Evolutionary conservation across 768 basidiomycete species (phyloP), one percentile per base, ranked within the genome.

Genomic region (Lentinula raphanica): DNA sequence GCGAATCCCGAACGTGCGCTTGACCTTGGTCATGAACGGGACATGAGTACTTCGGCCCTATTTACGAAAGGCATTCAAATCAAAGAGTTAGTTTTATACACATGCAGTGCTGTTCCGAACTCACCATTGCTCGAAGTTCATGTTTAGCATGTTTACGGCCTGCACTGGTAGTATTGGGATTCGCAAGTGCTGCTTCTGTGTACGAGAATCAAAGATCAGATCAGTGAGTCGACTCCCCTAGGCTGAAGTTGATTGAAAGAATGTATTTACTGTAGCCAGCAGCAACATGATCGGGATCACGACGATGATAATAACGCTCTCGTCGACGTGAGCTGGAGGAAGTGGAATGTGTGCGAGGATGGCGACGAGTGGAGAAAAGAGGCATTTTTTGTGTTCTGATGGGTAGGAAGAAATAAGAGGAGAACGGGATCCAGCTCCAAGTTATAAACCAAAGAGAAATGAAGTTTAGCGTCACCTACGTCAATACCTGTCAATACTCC

Each of bases 1-100:
- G 12, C 74, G 75, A 40, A 83, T 80, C 6, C 81, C 82, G n/a
- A 84, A 65, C 0, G 77, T 68, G 29, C 77, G 78, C 63, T 78
- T 81, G 62, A 84, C 68, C 65, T 72, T 79, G 44, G 79, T 80
- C 77, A 80, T 74, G 55, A 83, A 64, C 15, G 79, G 70, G 40
- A 82, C 77, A 64, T 80, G 78, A 17, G 77, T 63, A 15, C 71
- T 72, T 39, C 73, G 73, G 50, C 80, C 79, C 79, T 83, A 63
- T 31, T n/a, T n/a, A n/a, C n/a, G n/a, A n/a, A 53, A 51, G 51
- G 42, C n/a, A 61, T 56, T 56, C 56, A 58, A 6, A 54, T 44
- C 28, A 35, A 31, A 32, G 46, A 38, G 27, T 17, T 31, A 13
- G 38, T 51, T 25, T 44, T 56, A 13, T 36, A 27, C n/a, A 25